Base-by-base conservation (phyloP, 108 stramenopile species). In the Schizochytrium sp. region DNA sequence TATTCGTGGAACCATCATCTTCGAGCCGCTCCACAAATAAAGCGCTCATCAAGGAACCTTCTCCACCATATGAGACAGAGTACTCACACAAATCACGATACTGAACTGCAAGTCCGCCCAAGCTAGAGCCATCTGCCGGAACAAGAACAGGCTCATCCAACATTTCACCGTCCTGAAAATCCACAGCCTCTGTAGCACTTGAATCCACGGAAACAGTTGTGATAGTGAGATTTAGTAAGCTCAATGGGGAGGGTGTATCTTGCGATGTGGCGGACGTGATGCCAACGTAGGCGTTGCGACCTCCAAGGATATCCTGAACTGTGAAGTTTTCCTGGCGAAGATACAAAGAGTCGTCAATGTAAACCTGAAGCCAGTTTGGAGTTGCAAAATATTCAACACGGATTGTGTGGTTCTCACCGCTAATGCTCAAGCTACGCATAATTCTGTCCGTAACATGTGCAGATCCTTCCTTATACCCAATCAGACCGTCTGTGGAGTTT, bases 121-220 rank as follows among this genome's bases (percentile, higher is more conserved):
- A 83, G 50, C 50, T 38, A 10, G 76, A 13, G 5, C 76, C 76
- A 42, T 83, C 53, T 38, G 76, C 76, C 49, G 76, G 53, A 17
- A 83, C 50, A 5, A 55, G 10, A 38, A 42, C 50, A 40, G 76
- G 76, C 1, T 49, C 76, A 17, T 60, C 19, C 15, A 3, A 15
- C 47, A 55, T 40, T 53, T 83, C 53, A 0, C 76, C 76, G 47
- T 83, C 76, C 15, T 49, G 17, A 83, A 83, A 55, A 40, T 83
- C 76, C 5, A 42, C 76, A 0, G 76, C 8, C 47, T 55, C 28
- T 40, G 76, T 83, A 38, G 49, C n/a, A 47, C 12, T 5, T 5
- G 76, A n/a, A 12, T 83, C 76, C 76, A 83, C 47, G 28, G 76
- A 55, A 1, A 83, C 76, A 42, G 76, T 83, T n/a, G 19, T n/a